Base-by-base conservation (phyloP, 306 rosid species). In the Inga laurina region DNA sequence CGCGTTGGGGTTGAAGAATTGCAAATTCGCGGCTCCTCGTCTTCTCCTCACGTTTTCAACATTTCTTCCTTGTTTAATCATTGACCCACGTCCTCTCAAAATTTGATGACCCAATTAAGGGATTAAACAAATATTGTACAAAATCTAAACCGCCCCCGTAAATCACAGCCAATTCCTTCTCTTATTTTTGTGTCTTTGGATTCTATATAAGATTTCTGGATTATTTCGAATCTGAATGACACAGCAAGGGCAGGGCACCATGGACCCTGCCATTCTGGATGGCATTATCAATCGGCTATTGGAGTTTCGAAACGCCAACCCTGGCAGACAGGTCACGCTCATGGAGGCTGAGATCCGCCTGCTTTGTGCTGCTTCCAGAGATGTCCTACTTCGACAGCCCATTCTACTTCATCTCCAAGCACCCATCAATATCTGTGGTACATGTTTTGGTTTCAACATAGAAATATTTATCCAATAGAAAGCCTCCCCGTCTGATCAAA, bases 281-380 rank as follows among this genome's bases (percentile, higher is more conserved):
- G 84, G 75, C 44, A 82, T 84, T 37, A 87, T 87, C 73, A 87
- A 64, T 62, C 83, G 86, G 80, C 27, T 87, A 27, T 85, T 84
- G 82, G 88, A 81, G 34, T 81, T 84, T 0, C 80, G 88, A 78
- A 21, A 15, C 1, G 84, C 88, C 79, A 84, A 81, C 30, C 86
- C 86, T 2, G 90, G 86, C 41, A 87, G 84, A 45, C 86, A 81
- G 70, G 90, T 84, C 22, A 86, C 84, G 70, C 88, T 87, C 61
- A 74, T 79, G 32, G 88, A 84, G 80, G 24, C 65, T 22, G 88
- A 87, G 62, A 87, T 87, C 74, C 85, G 48, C 21, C 84, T 84
- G 16, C 90, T 87, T 69, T 87, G 90, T 48, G 4, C 45, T 70
- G 86, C 79, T 2, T 84, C 90, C 32, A 84, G 74, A 70, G 82